Evolutionary conservation across 164 flowering plant genomes (phyloP).

Genomic region (Annona cherimola): DNA sequence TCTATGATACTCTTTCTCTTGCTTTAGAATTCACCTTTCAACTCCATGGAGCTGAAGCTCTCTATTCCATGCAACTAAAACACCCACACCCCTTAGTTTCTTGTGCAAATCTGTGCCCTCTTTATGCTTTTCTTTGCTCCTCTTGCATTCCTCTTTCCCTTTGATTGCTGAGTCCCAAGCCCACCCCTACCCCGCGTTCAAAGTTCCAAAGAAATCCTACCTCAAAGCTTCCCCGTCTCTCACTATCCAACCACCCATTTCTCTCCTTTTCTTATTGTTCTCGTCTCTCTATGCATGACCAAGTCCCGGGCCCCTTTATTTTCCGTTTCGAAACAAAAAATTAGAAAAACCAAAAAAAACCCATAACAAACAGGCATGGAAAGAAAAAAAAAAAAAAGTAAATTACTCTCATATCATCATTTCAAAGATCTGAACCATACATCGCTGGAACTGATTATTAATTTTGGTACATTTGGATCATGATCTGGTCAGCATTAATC

Average conservation of each 20-base stretch:
- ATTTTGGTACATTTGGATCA: no score
- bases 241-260: conserved; percentile 1
- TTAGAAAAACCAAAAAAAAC: no score
- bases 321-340: conserved; percentile 5
- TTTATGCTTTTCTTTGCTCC: conserved; percentile 47
- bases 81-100: conserved; percentile 37
- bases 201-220: conserved; percentile 25
- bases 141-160: conserved; percentile 18
- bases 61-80: conserved; percentile 37
- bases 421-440: background rate
- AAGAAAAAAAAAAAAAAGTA: no score
- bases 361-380: background rate
- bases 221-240: conserved; percentile 11
- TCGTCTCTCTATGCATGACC: conserved; percentile 27
- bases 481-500: no score
- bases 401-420: background rate
- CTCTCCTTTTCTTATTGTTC: conserved; percentile 1
- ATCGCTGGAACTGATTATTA: no score
- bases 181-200: conserved; percentile 28
- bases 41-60: conserved; percentile 31
- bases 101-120: conserved; percentile 44
- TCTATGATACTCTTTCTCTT: conserved; percentile 28
- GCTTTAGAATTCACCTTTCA: conserved; percentile 35
- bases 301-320: conserved; percentile 20
- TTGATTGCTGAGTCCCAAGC: conserved; percentile 27